Percentiles rank a stretch among this genome's conserved stretches.
Conservation (phyloP, 176 grass and related monocot species). For the Guadua angustifolia region DNA sequence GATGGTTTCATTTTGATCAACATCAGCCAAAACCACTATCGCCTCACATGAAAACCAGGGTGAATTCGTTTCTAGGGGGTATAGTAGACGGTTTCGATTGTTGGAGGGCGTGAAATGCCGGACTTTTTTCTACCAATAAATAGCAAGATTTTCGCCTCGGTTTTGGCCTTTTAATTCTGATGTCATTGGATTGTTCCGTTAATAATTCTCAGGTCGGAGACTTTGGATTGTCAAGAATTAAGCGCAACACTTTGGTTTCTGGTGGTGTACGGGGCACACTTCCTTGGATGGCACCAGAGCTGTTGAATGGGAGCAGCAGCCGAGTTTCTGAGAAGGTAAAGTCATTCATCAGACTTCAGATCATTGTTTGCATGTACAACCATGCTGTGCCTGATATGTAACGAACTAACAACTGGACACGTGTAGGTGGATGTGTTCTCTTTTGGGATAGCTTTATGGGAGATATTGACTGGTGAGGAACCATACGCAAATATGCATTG, state of each 20-base stretch:
- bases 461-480: conserved; percentile 91
- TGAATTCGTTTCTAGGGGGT: no score
- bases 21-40: no score
- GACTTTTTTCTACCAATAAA: background rate
- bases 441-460: conserved; percentile 94
- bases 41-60: no score
- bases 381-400: conserved; percentile 2
- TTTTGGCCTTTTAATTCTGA: conserved; percentile 3
- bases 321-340: conserved; percentile 90
- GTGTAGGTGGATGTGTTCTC: conserved; percentile 95
- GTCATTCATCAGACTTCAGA: conserved; percentile 20
- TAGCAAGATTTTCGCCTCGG: conserved; percentile 8
- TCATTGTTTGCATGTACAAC: conserved; percentile 11
- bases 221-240: conserved; percentile 98
- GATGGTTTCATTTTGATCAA: no score
- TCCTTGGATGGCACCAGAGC: conserved; percentile 99
- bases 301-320: conserved; percentile 93
- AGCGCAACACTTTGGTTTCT: conserved; percentile 94
- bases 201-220: conserved; percentile 81
- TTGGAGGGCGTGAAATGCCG: no score
- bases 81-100: no score
- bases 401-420: background rate
- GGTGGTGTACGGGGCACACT: conserved; percentile 96
- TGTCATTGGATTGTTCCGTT: conserved; percentile 19
- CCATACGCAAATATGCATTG: conserved; percentile 96